Evolutionary conservation across 1,284 basidiomycete species (phyloP).

Genomic region (Crepidotus sp.): DNA sequence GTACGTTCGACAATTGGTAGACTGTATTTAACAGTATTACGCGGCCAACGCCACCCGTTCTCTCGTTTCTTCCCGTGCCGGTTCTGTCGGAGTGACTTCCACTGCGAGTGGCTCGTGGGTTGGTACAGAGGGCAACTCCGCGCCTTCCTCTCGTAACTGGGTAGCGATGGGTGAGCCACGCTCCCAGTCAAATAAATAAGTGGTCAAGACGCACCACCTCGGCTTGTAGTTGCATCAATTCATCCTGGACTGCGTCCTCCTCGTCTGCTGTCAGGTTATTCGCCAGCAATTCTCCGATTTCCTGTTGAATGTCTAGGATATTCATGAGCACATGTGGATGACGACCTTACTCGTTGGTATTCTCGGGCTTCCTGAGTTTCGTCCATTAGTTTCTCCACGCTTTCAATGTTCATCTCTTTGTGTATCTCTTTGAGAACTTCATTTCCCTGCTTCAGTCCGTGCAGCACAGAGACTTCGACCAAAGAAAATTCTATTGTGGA

Average conservation of each 20-base stretch:
- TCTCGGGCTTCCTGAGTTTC: conserved; percentile 88
- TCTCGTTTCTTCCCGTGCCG: conserved; percentile 3
- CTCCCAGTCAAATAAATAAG: not conserved
- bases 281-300: conserved; percentile 84
- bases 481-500: conserved; percentile 95
- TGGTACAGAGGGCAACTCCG: conserved; percentile 34
- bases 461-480: conserved; percentile 86
- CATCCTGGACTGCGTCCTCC: conserved; percentile 86
- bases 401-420: conserved; percentile 85
- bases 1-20: conserved; percentile 71
- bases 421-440: conserved; percentile 91
- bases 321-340: conserved; percentile 2
- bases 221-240: conserved; percentile 62
- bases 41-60: conserved; percentile 38
- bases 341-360: conserved; percentile 71
- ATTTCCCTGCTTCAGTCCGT: conserved; percentile 89
- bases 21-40: conserved; percentile 22
- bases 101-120: conserved; percentile 30
- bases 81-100: not conserved
- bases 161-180: not conserved
- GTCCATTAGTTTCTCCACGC: conserved; percentile 87
- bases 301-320: conserved; percentile 37
- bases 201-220: conserved; percentile 41
- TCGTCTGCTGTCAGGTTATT: conserved; percentile 82
- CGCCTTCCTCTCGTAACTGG: conserved; percentile 8